phyloP scores from a whole-genome alignment of 2,329 filamentous ascomycete species.

The Alternaria longipes region DNA sequence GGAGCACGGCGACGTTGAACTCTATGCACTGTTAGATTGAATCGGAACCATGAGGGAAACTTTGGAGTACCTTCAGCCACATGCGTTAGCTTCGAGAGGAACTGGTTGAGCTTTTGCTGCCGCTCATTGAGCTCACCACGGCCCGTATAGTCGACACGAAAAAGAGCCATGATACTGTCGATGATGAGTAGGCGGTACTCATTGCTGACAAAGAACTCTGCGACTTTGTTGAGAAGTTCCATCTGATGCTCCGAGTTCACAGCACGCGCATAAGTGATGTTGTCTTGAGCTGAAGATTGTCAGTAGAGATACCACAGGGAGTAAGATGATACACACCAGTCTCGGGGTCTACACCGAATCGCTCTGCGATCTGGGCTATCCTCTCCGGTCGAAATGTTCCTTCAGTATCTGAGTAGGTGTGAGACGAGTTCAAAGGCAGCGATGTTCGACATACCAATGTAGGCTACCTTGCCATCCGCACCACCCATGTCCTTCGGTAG shows the following conservation, averaged over 20 bases:
- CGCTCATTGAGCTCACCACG: slow-evolving; percentile 73
- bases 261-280: slow-evolving; percentile 72
- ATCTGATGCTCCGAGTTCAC: slow-evolving; percentile 73
- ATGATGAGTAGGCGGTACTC: slow-evolving; percentile 73
- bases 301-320: slow-evolving; percentile 56
- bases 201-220: slow-evolving; percentile 68
- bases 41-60: too few species aligned
- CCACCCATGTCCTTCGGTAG: slow-evolving; percentile 69
- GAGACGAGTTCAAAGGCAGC: neutral
- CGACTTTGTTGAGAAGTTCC: slow-evolving; percentile 69
- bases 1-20: slow-evolving; percentile 68
- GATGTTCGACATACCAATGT: slow-evolving; percentile 61
- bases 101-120: slow-evolving; percentile 73
- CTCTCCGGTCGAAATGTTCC: slow-evolving; percentile 70
- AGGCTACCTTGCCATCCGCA: slow-evolving; percentile 73
- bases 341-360: slow-evolving; percentile 63
- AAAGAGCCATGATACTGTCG: slow-evolving; percentile 76
- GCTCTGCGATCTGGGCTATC: slow-evolving; percentile 72
- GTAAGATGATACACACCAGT: slow-evolving; percentile 27
- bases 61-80: slow-evolving; percentile 66
- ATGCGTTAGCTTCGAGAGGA: slow-evolving; percentile 69
- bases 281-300: slow-evolving; percentile 67
- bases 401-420: slow-evolving; percentile 43
- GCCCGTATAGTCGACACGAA: slow-evolving; percentile 72
- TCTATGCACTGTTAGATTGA: slow-evolving; percentile 52